Conservation (phyloP, 108 stramenopile species). For the Cyclotella kingstonii region DNA sequence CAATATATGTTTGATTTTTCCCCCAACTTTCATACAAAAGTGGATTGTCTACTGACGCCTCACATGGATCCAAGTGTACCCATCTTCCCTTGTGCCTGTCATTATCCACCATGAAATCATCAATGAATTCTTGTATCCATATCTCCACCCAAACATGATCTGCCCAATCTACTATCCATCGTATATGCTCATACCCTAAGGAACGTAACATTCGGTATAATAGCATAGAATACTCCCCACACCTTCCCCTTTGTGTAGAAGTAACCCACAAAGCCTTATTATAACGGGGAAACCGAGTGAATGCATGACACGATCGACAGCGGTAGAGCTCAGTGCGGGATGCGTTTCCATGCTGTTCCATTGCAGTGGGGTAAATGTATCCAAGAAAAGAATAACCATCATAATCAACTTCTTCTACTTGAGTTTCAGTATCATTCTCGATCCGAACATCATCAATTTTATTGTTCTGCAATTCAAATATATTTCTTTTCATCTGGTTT, state of each 20-base stretch:
- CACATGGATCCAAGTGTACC: conserved; percentile 75
- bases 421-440: background rate
- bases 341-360: conserved; percentile 46
- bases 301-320: conserved; percentile 49
- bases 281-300: conserved; percentile 69
- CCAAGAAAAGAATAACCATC: conserved; percentile 51
- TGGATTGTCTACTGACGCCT: conserved; percentile 64
- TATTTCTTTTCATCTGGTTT: background rate
- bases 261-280: conserved; percentile 51
- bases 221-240: conserved; percentile 68
- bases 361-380: conserved; percentile 47
- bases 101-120: background rate
- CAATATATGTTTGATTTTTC: conserved; percentile 66
- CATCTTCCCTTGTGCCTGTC: conserved; percentile 20
- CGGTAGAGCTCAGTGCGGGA: conserved; percentile 59
- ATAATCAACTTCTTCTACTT: conserved; percentile 12
- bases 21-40: conserved; percentile 65
- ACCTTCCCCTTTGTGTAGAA: conserved; percentile 46
- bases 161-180: conserved; percentile 75
- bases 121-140: conserved; percentile 8
- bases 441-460: background rate
- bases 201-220: conserved; percentile 56
- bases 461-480: background rate
- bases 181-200: conserved; percentile 41
- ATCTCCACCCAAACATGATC: conserved; percentile 75